Conservation (phyloP, 2,329 filamentous ascomycete species). For the Aspergillus melleus region DNA sequence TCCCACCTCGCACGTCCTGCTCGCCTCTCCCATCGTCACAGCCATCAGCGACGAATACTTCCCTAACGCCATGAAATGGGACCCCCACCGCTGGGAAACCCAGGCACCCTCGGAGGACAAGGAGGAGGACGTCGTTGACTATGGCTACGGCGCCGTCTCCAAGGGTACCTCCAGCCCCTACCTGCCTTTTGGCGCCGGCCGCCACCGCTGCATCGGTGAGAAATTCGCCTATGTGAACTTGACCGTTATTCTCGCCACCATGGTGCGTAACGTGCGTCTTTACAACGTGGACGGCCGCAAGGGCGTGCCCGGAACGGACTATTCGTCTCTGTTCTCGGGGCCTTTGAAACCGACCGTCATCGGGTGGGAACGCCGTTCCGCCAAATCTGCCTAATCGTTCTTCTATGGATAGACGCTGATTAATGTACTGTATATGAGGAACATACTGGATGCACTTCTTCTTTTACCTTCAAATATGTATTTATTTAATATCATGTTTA, state of each 20-base stretch:
- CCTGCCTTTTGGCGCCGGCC: constrained; percentile 70
- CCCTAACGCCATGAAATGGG: constrained; percentile 58
- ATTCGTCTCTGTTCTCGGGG: constrained; percentile 40
- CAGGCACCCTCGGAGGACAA: constrained; percentile 33
- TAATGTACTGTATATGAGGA: no score
- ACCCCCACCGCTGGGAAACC: constrained; percentile 62
- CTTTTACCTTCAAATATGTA: no score
- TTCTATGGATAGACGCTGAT: no score
- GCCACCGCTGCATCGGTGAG: constrained; percentile 74
- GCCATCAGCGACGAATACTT: constrained; percentile 61
- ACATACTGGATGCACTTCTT: no score
- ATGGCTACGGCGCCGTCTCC: constrained; percentile 60
- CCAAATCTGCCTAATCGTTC: not conserved
- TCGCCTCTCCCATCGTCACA: constrained; percentile 76
- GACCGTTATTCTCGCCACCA: constrained; percentile 61
- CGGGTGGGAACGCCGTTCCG: constrained; percentile 12
- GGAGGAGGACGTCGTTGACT: constrained; percentile 59
- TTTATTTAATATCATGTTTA: no score
- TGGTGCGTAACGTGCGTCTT: constrained; percentile 64
- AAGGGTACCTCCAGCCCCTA: constrained; percentile 65
- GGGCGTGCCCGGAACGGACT: constrained; percentile 65
- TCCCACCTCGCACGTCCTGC: constrained; percentile 72
- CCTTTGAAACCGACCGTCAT: constrained; percentile 18
- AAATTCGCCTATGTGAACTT: constrained; percentile 74
- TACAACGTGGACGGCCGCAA: constrained; percentile 56